Evolutionary conservation across 2,329 filamentous ascomycete genomes (phyloP).

Genomic region (Xylaria sp.): DNA sequence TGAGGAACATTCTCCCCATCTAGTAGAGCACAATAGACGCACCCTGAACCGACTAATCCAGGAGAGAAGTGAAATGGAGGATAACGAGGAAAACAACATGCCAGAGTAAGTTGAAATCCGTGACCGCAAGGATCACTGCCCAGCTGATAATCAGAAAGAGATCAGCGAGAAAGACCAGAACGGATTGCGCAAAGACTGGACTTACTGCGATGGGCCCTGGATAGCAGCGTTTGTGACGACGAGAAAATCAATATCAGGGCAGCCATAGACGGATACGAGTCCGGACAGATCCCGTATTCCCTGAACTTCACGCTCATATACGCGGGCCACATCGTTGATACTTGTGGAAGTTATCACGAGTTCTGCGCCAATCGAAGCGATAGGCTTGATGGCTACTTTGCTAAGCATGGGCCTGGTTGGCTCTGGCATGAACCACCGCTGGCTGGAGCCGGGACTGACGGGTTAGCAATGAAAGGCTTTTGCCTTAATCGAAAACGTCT

Average conservation of each 20-base stretch:
- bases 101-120: conserved; percentile 23
- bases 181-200: conserved; percentile 33
- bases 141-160: conserved; percentile 17
- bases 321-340: conserved; percentile 39
- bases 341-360: conserved; percentile 34
- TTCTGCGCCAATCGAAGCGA: conserved; percentile 36
- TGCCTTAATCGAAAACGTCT: conserved; percentile 22
- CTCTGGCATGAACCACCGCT: conserved; percentile 44
- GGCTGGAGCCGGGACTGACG: conserved; percentile 18
- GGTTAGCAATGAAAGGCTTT: conserved; percentile 31
- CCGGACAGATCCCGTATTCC: conserved; percentile 38
- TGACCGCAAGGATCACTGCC: not conserved
- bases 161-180: conserved; percentile 26
- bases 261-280: conserved; percentile 39
- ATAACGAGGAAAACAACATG: conserved; percentile 33
- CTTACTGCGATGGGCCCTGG: conserved; percentile 31
- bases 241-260: conserved; percentile 39
- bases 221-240: conserved; percentile 31
- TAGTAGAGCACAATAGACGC: conserved; percentile 21
- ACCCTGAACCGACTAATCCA: conserved; percentile 25
- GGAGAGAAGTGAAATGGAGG: conserved; percentile 29
- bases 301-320: conserved; percentile 39
- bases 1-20: conserved; percentile 24
- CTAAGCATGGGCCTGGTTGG: conserved; percentile 37
- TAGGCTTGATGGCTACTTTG: conserved; percentile 37